Evolutionary conservation across 495 filamentous ascomycete genomes (phyloP).

Genomic region (Daldinia loculata): DNA sequence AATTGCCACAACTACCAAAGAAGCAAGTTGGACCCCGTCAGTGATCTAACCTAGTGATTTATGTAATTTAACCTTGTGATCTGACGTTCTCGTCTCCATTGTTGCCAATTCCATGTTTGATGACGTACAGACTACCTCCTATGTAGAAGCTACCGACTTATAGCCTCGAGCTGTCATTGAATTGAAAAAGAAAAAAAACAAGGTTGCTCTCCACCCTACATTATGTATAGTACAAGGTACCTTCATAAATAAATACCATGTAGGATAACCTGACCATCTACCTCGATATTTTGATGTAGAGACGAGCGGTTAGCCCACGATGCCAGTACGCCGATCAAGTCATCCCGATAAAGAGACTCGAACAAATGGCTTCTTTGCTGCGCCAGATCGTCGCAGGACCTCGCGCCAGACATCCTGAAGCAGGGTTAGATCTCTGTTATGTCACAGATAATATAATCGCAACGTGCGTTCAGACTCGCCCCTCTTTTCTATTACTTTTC

Average conservation of each 20-base stretch:
- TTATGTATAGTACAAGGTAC: neutral
- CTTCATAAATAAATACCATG: neutral
- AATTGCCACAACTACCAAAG: neutral
- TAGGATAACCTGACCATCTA: no score
- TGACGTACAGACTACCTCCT: neutral
- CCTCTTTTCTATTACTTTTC: neutral
- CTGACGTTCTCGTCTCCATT: neutral
- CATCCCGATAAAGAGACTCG: neutral
- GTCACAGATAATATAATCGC: slow-evolving; percentile 80
- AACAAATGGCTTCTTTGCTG: slow-evolving; percentile 61
- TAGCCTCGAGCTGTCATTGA: neutral
- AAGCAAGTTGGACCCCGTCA: no score
- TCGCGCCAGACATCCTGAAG: slow-evolving; percentile 80
- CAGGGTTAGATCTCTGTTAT: slow-evolving; percentile 94
- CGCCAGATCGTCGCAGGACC: slow-evolving; percentile 76
- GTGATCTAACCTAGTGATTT: no score
- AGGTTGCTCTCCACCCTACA: neutral
- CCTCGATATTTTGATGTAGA: neutral
- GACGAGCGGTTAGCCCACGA: slow-evolving; percentile 2
- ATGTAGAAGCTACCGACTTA: neutral
- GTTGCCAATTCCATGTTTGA: neutral
- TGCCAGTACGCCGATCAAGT: neutral
- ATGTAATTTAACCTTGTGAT: neutral
- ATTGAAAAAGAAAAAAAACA: neutral
- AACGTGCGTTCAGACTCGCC: slow-evolving; percentile 56